These are phyloP conservation scores for Alternaria alternata DNA, from an alignment of 2,329 filamentous ascomycete species.

Conservation along the genomic window DNA sequence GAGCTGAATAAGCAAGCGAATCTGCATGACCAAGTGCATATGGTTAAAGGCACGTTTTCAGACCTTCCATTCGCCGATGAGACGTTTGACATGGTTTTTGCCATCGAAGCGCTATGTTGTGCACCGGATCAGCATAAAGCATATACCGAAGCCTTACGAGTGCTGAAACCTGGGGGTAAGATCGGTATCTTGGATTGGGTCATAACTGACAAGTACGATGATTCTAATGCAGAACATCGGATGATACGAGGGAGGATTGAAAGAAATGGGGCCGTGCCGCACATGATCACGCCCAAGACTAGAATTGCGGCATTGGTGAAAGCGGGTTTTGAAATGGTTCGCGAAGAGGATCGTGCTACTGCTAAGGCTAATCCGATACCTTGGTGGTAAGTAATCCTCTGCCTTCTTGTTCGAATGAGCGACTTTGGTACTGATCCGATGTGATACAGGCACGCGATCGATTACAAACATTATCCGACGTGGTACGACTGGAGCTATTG, in stretches of 20 bases:
- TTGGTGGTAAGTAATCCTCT: not conserved
- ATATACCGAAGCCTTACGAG: not conserved
- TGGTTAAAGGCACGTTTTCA: not conserved
- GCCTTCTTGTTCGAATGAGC: not conserved
- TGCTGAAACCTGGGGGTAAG: not conserved
- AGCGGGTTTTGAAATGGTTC: not conserved
- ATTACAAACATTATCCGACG: not conserved
- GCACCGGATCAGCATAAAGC: not conserved
- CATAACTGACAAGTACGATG: not conserved
- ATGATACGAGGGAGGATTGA: not conserved
- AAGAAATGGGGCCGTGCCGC: not conserved
- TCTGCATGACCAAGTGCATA: not conserved
- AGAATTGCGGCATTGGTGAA: not conserved
- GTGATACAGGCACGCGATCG: not conserved
- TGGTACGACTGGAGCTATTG: not conserved
- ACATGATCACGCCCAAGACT: not conserved
- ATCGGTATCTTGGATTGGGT: not conserved
- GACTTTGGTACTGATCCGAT: not conserved
- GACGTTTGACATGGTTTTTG: not conserved
- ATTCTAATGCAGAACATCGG: not conserved
- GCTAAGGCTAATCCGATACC: not conserved
- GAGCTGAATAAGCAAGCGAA: not conserved
- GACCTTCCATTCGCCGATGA: not conserved
- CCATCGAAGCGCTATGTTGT: not conserved
- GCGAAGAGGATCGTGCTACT: not conserved